phyloP scores from a whole-genome alignment of 2,329 filamentous ascomycete species.

The Fusarium sp. region DNA sequence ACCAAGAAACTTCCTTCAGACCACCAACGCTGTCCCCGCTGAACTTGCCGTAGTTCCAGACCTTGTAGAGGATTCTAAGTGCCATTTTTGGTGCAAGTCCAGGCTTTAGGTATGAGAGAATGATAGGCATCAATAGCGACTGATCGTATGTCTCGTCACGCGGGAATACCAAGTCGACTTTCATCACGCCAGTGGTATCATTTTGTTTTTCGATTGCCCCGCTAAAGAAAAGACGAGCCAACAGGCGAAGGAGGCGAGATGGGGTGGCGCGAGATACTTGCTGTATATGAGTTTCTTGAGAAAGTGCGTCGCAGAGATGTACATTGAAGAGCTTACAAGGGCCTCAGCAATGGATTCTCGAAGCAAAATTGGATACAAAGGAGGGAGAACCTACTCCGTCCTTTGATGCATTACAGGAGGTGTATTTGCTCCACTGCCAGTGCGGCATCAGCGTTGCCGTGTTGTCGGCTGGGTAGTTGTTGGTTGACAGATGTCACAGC shows the following conservation, averaged over 20 bases:
- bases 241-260: conserved; percentile 4
- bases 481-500: conserved; percentile 5
- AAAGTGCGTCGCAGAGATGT: neutral
- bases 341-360: neutral
- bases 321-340: neutral
- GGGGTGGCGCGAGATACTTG: neutral
- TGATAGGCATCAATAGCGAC: neutral
- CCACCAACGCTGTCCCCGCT: too few relatives aligned
- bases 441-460: conserved; percentile 1
- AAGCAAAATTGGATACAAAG: neutral
- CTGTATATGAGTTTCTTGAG: neutral
- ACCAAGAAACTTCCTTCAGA: accelerated
- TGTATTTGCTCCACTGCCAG: neutral
- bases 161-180: conserved; percentile 13
- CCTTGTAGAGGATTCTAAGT: neutral
- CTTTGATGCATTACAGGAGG: too few relatives aligned
- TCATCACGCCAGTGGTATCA: conserved; percentile 1
- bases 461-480: conserved; percentile 14
- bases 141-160: conserved; percentile 12
- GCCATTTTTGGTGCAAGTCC: neutral
- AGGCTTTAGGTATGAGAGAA: conserved; percentile 10
- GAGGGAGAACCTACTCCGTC: too few relatives aligned
- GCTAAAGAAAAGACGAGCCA: conserved; percentile 7
- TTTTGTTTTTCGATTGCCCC: neutral
- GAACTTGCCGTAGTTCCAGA: neutral